Evolutionary conservation across 2,329 filamentous ascomycete species (phyloP).

Genomic region (Penicillium sp.): DNA sequence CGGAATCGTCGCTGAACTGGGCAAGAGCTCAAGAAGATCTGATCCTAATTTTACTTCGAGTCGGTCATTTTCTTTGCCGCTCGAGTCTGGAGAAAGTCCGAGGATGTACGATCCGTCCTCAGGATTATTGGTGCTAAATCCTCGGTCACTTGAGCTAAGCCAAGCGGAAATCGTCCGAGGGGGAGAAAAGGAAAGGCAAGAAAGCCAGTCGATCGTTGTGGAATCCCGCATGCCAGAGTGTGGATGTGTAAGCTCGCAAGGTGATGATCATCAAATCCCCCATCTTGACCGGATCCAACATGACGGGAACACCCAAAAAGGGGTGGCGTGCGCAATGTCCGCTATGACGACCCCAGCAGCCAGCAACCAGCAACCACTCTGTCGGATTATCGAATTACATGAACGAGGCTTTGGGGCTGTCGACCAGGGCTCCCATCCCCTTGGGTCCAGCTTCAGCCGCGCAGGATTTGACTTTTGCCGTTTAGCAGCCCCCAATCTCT

Average conservation of each 20-base stretch:
- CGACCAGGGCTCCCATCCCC: background rate
- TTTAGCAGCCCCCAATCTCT: no score
- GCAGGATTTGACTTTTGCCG: slow-evolving; percentile 1
- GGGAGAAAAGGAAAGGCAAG: background rate
- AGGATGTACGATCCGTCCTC: no score
- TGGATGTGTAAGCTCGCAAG: slow-evolving; percentile 4
- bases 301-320: slow-evolving; percentile 1
- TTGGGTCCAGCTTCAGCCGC: slow-evolving; percentile 5
- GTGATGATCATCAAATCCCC: slow-evolving; percentile 8
- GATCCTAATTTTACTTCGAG: slow-evolving; percentile 25
- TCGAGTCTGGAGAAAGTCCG: no score
- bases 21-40: slow-evolving; percentile 25
- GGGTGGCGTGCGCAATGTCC: background rate
- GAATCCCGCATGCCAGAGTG: slow-evolving; percentile 16
- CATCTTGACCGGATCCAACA: background rate
- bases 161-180: slow-evolving; percentile 11
- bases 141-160: no score
- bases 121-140: no score
- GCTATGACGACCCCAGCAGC: background rate
- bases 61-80: background rate
- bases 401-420: background rate
- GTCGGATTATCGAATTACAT: background rate
- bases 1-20: slow-evolving; percentile 20
- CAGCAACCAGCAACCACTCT: background rate
- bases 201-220: slow-evolving; percentile 8